Conservation (phyloP, 352 stramenopile species). For the Phytophthora agathidicida region DNA sequence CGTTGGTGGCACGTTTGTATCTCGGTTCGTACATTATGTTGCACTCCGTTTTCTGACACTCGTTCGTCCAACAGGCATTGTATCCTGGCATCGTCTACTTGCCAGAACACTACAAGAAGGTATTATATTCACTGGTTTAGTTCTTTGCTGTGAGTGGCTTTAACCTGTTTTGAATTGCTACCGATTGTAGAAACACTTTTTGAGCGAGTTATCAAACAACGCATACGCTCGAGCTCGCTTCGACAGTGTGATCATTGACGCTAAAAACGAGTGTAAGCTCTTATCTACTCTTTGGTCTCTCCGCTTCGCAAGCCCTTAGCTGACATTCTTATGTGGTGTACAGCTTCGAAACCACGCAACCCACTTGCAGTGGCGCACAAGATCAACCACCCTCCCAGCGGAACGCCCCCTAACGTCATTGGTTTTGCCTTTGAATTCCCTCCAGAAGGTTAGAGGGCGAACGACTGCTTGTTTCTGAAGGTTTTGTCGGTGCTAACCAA, state of each 20-base stretch:
- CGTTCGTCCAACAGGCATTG: slow-evolving; percentile 59
- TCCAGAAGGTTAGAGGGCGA: slow-evolving; percentile 46
- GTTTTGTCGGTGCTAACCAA: background rate
- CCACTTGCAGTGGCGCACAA: slow-evolving; percentile 81
- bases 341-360: slow-evolving; percentile 69
- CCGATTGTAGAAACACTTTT: slow-evolving; percentile 44
- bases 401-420: slow-evolving; percentile 76
- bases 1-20: slow-evolving; percentile 56
- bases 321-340: slow-evolving; percentile 15
- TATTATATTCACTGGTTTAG: slow-evolving; percentile 21
- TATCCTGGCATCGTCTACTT: slow-evolving; percentile 85
- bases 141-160: too few species aligned
- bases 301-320: background rate
- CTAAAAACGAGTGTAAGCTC: slow-evolving; percentile 71
- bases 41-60: background rate
- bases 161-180: background rate
- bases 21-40: slow-evolving; percentile 2
- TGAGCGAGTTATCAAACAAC: slow-evolving; percentile 80
- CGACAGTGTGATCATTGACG: slow-evolving; percentile 88
- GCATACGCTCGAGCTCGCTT: slow-evolving; percentile 79
- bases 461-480: background rate
- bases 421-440: slow-evolving; percentile 87
- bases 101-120: slow-evolving; percentile 88
- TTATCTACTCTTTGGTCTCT: background rate
- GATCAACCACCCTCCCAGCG: slow-evolving; percentile 84